These are phyloP conservation scores for Tolypocladium pustulatum DNA, from an alignment of 2,329 filamentous ascomycete species.

Conservation along the genomic window DNA sequence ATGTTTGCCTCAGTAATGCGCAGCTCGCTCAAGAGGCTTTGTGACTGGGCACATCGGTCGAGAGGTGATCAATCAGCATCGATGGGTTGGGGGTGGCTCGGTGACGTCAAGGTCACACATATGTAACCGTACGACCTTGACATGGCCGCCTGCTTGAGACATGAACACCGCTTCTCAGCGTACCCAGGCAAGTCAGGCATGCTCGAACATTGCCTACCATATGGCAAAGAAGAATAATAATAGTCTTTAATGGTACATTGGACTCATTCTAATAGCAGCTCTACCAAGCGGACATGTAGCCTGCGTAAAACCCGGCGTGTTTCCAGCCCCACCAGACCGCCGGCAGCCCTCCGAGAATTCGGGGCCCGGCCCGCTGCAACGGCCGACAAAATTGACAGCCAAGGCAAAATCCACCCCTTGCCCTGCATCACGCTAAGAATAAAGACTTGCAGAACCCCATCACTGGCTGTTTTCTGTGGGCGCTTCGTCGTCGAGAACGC, in stretches of 20 bases:
- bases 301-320: neutral
- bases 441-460: neutral
- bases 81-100: neutral
- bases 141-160: neutral
- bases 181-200: neutral
- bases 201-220: too few relatives aligned
- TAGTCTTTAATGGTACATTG: neutral
- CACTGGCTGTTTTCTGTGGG: neutral
- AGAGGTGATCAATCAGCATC: neutral
- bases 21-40: neutral
- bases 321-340: neutral
- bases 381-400: neutral
- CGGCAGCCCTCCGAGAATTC: neutral
- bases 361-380: neutral
- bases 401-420: neutral
- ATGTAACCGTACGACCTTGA: neutral
- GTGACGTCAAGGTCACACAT: neutral
- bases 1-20: neutral
- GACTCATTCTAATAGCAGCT: neutral
- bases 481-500: neutral
- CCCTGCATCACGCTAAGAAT: neutral
- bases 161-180: neutral
- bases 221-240: neutral
- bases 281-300: neutral
- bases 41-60: neutral